Evolutionary conservation across 2,329 filamentous ascomycete genomes (phyloP).

Genomic region (Hymenoscyphus albidus): DNA sequence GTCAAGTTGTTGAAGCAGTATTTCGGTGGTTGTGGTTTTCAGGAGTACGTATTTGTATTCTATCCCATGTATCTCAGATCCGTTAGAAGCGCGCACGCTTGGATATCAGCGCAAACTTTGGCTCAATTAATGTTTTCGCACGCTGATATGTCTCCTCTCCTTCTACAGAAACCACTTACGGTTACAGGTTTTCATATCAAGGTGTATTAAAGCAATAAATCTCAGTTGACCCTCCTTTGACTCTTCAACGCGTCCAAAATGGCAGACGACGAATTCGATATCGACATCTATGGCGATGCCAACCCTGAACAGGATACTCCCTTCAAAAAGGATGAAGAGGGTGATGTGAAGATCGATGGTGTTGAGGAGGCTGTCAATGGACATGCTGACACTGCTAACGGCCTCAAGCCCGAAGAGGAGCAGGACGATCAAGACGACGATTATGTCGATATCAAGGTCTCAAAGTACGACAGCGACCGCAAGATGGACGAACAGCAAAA

Average conservation of each 20-base stretch:
- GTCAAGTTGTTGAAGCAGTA: constrained; percentile 30
- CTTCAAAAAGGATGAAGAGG: constrained; percentile 37
- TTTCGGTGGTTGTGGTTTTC: constrained; percentile 26
- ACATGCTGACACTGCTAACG: constrained; percentile 25
- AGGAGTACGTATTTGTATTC: constrained; percentile 38
- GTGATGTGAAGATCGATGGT: constrained; percentile 38
- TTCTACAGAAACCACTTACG: constrained; percentile 31
- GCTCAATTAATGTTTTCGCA: constrained; percentile 27
- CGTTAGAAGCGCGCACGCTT: constrained; percentile 20
- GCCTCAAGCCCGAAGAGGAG: constrained; percentile 34
- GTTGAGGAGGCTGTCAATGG: constrained; percentile 28
- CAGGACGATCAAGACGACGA: constrained; percentile 39
- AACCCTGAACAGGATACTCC: constrained; percentile 43
- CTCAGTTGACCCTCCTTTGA: constrained; percentile 18
- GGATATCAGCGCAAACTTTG: constrained; percentile 12
- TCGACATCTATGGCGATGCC: constrained; percentile 67
- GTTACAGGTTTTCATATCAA: constrained; percentile 28
- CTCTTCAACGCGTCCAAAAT: constrained; percentile 38
- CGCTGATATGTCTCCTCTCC: constrained; percentile 33
- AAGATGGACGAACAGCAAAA: constrained; percentile 38
- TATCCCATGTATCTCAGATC: constrained; percentile 35
- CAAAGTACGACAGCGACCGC: constrained; percentile 34
- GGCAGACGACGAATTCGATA: constrained; percentile 69
- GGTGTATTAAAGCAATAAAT: constrained; percentile 30
- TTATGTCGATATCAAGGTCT: constrained; percentile 41